A percentile compares a stretch with the other conserved stretches of the same genome.
phyloP scores from a whole-genome alignment of 2,329 filamentous ascomycete species.

The Colletotrichum tabaci region DNA sequence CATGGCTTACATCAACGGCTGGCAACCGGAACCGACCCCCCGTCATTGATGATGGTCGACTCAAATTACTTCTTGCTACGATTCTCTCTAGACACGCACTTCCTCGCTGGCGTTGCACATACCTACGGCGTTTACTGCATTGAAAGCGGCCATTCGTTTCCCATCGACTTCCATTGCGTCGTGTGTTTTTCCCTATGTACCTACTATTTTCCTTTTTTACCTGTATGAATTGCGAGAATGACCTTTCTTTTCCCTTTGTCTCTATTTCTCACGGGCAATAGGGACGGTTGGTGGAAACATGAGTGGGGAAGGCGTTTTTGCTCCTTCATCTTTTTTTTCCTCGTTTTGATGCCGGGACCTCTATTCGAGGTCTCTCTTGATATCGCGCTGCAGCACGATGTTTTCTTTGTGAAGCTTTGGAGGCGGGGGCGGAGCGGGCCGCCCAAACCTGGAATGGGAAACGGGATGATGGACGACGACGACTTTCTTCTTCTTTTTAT shows the following conservation, averaged over 20 bases:
- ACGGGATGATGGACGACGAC: conserved; percentile 38
- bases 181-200: conserved; percentile 35
- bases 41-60: conserved; percentile 47
- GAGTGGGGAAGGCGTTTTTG: conserved; percentile 25
- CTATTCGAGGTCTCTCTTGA: neutral
- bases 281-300: conserved; percentile 30
- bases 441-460: conserved; percentile 26
- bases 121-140: conserved; percentile 40
- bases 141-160: conserved; percentile 39
- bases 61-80: neutral
- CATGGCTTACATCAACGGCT: conserved; percentile 90
- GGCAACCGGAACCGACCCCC: conserved; percentile 69
- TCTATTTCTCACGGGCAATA: conserved; percentile 29
- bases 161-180: conserved; percentile 23
- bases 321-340: neutral
- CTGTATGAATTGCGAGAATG: conserved; percentile 31
- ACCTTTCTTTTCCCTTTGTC: conserved; percentile 27
- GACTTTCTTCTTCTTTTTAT: conserved; percentile 14
- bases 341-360: neutral
- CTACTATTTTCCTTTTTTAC: conserved; percentile 20
- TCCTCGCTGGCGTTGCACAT: conserved; percentile 37
- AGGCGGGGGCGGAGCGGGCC: too few relatives aligned
- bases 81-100: conserved; percentile 33
- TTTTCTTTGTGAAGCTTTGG: conserved; percentile 26
- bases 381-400: conserved; percentile 34